Evolutionary conservation across 2,329 filamentous ascomycete genomes (phyloP).

Genomic region (Fusarium sp.): DNA sequence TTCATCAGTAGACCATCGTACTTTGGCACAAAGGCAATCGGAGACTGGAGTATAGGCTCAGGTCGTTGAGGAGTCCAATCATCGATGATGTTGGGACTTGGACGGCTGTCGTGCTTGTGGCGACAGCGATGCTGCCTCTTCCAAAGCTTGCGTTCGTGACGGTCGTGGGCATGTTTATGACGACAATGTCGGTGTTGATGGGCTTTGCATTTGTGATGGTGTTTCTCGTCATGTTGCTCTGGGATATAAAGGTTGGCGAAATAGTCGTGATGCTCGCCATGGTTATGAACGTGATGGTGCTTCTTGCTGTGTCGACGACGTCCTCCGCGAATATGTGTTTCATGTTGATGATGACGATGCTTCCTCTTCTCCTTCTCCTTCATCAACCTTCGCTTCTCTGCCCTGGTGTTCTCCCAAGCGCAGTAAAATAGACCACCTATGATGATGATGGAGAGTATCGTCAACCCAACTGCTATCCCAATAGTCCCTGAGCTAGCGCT

Average conservation of each 20-base stretch:
- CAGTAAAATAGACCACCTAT: slow-evolving; percentile 16
- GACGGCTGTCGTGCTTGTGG: not conserved
- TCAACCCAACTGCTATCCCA: slow-evolving; percentile 21
- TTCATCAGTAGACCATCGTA: slow-evolving; percentile 13
- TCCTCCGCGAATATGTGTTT: not conserved
- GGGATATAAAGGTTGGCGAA: not conserved
- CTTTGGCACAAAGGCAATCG: not conserved
- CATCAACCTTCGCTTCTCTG: not conserved
- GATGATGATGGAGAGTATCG: slow-evolving; percentile 12
- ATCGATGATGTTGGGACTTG: not conserved
- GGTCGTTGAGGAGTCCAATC: slow-evolving; percentile 8
- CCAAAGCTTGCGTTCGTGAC: not conserved
- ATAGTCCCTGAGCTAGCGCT: slow-evolving; percentile 3
- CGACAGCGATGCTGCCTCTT: not conserved
- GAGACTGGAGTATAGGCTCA: not conserved
- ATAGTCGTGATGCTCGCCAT: not conserved
- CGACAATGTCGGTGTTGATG: not conserved
- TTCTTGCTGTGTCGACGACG: not conserved
- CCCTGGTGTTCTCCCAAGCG: slow-evolving; percentile 12
- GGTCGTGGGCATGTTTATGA: slow-evolving; percentile 5
- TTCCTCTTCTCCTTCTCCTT: not conserved
- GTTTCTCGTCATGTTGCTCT: not conserved
- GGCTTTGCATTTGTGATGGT: not conserved
- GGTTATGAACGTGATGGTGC: not conserved
- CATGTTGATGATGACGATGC: not conserved